A percentile compares a stretch with the other conserved stretches of the same genome.
Conservation (phyloP, 495 filamentous ascomycete genomes). For the Annulohypoxylon moriforme region DNA sequence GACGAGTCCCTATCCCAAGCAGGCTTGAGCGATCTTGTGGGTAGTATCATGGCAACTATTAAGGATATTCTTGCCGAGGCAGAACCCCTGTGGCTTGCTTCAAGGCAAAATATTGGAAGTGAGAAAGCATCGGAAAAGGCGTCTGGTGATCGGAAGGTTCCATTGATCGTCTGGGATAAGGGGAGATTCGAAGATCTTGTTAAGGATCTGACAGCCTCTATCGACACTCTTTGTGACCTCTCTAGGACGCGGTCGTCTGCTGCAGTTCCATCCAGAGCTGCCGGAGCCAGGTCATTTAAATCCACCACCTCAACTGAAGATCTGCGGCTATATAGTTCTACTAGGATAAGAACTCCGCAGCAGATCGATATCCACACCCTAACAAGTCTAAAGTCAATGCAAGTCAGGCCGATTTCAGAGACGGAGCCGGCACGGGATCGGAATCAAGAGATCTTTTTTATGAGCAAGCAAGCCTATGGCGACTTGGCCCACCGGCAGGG, state of each 20-base stretch:
- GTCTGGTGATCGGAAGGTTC: conserved; percentile 57
- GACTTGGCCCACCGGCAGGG: conserved; percentile 51
- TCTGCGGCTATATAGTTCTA: conserved; percentile 61
- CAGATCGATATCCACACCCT: conserved; percentile 62
- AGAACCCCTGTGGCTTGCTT: conserved; percentile 76
- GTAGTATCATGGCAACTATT: conserved; percentile 89
- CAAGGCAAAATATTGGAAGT: conserved; percentile 57
- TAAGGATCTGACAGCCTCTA: conserved; percentile 81
- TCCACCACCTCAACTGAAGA: conserved; percentile 54
- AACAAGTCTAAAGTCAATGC: conserved; percentile 56
- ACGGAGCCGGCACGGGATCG: conserved; percentile 35
- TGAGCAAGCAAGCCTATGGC: conserved; percentile 61
- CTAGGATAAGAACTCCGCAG: conserved; percentile 65
- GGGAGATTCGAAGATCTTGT: conserved; percentile 74
- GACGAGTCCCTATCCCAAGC: conserved; percentile 86
- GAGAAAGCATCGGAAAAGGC: conserved; percentile 51
- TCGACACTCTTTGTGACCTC: conserved; percentile 90
- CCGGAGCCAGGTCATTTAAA: conserved; percentile 38
- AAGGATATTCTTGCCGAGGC: conserved; percentile 88
- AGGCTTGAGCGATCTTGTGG: conserved; percentile 86
- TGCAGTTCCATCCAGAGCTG: conserved; percentile 45
- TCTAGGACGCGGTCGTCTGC: conserved; percentile 73
- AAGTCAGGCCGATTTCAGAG: conserved; percentile 56
- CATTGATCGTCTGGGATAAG: conserved; percentile 67
- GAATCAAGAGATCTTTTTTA: conserved; percentile 64